phyloP scores from a whole-genome alignment of 495 filamentous ascomycete species.

The Elasticomyces elasticus region DNA sequence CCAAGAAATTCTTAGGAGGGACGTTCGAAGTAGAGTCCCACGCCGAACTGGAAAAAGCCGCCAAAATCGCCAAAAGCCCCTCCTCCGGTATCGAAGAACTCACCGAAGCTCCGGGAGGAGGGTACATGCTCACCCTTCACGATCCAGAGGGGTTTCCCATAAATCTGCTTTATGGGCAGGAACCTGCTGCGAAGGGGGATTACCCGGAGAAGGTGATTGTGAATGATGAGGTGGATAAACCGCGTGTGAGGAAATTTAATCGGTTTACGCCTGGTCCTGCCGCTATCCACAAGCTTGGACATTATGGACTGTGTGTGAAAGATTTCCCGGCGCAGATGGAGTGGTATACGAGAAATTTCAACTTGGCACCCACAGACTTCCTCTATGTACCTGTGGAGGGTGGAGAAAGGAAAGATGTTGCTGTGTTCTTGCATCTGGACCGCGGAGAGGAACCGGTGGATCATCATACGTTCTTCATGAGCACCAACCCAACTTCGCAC shows the following conservation, averaged over 20 bases:
- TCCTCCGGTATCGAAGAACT: constrained; percentile 42
- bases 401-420: constrained; percentile 39
- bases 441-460: constrained; percentile 51
- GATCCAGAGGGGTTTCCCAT: constrained; percentile 52
- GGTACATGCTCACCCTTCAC: constrained; percentile 45
- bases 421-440: constrained; percentile 56
- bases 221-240: constrained; percentile 37
- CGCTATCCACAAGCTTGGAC: constrained; percentile 62
- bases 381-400: constrained; percentile 37
- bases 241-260: constrained; percentile 27
- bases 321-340: constrained; percentile 46
- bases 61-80: constrained; percentile 17
- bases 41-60: constrained; percentile 31
- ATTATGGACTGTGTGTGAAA: constrained; percentile 56
- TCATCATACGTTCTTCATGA: constrained; percentile 67
- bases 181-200: constrained; percentile 29
- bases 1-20: constrained; percentile 33
- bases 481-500: constrained; percentile 39
- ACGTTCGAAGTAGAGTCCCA: constrained; percentile 30
- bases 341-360: constrained; percentile 61
- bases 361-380: constrained; percentile 48
- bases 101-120: constrained; percentile 47
- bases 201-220: constrained; percentile 42
- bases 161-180: constrained; percentile 49
- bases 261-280: constrained; percentile 49